A percentile compares a stretch with the other conserved stretches of the same genome.
Conservation (phyloP, 192 early-diverging fungal genomes). For the Coemansia nantahalensis region DNA sequence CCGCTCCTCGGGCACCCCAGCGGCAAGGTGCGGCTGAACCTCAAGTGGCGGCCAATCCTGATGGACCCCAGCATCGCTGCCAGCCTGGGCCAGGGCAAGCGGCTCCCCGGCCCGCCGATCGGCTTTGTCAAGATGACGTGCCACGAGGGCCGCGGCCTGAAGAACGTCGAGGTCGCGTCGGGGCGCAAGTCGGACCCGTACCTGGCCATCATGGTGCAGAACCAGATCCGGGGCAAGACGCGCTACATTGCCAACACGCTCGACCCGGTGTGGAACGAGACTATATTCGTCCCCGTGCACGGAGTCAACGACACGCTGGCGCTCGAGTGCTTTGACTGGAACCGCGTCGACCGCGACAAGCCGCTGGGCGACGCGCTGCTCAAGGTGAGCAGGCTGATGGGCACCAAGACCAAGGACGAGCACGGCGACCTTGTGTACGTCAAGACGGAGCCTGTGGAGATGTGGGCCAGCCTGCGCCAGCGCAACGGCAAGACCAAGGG, state of each 20-base stretch:
- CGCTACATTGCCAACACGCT: constrained; percentile 78
- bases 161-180: constrained; percentile 80
- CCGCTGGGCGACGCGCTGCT: constrained; percentile 72
- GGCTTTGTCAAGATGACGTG: constrained; percentile 79
- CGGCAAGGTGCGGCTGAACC: constrained; percentile 60
- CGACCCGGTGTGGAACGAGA: constrained; percentile 92
- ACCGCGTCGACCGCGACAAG: constrained; percentile 82
- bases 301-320: constrained; percentile 68
- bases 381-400: constrained; percentile 58
- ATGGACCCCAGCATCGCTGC: constrained; percentile 63
- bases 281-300: constrained; percentile 79
- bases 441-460: constrained; percentile 45
- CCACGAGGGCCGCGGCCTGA: constrained; percentile 68
- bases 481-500: constrained; percentile 61
- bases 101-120: constrained; percentile 60
- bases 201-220: constrained; percentile 65
- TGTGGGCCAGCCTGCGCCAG: constrained; percentile 60
- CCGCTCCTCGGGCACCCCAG: constrained; percentile 51
- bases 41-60: constrained; percentile 81
- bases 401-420: constrained; percentile 31
- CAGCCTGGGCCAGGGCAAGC: constrained; percentile 44
- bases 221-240: constrained; percentile 67
- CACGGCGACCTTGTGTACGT: constrained; percentile 35
- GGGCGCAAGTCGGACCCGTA: constrained; percentile 92
- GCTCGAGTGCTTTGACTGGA: constrained; percentile 85